These are phyloP conservation scores for Colletotrichum sp. DNA, from an alignment of 2,329 filamentous ascomycete species.

Conservation along the genomic window DNA sequence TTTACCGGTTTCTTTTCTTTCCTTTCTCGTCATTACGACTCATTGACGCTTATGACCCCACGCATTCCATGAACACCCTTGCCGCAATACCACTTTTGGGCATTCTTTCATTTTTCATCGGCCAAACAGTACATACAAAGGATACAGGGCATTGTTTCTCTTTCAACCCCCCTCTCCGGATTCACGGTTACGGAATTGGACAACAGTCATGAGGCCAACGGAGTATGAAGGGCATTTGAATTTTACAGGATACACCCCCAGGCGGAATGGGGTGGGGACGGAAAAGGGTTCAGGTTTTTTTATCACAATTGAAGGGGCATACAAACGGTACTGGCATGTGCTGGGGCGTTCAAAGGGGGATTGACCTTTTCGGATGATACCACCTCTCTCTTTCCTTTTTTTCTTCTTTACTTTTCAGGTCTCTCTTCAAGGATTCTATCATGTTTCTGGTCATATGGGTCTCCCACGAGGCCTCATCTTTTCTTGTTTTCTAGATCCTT, in stretches of 20 bases:
- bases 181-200: constrained; percentile 15
- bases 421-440: neutral
- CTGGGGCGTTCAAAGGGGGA: constrained; percentile 13
- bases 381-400: constrained; percentile 8
- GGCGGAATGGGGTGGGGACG: neutral
- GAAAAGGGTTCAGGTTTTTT: neutral
- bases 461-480: neutral
- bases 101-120: neutral
- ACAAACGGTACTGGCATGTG: constrained; percentile 16
- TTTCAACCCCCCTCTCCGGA: constrained; percentile 6
- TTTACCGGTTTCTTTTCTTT: neutral
- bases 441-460: neutral
- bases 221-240: neutral
- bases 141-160: constrained; percentile 6
- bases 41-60: neutral
- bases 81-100: neutral
- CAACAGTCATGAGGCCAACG: constrained; percentile 7
- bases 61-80: neutral
- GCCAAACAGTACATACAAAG: constrained; percentile 10
- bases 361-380: constrained; percentile 17
- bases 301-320: neutral
- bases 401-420: constrained; percentile 1
- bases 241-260: neutral
- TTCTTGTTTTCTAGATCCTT: neutral
- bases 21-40: neutral